Evolutionary conservation across 2,329 filamentous ascomycete species (phyloP).

Genomic region (Clonostachys rhizophaga): DNA sequence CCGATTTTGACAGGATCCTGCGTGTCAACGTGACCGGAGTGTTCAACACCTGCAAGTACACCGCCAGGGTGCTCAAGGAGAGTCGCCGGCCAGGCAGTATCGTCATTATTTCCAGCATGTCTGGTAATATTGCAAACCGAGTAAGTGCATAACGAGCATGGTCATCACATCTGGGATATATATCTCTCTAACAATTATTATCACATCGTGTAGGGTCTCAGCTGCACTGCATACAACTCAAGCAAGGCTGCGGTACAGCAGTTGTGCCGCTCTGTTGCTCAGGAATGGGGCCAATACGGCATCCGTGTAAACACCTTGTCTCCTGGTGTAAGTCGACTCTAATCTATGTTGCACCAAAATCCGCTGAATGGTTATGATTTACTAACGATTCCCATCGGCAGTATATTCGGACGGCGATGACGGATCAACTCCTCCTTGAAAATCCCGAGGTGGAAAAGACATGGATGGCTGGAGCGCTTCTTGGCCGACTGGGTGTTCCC

Average conservation of each 20-base stretch:
- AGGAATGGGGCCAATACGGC: conserved; percentile 57
- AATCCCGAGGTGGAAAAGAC: conserved; percentile 44
- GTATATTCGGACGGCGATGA: conserved; percentile 44
- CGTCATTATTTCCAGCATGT: conserved; percentile 45
- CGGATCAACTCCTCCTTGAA: conserved; percentile 32
- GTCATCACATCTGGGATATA: not conserved
- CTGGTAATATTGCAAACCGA: conserved; percentile 41
- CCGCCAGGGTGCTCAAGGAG: conserved; percentile 51
- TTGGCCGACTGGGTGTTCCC: conserved; percentile 46
- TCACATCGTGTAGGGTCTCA: conserved; percentile 42
- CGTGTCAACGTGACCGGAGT: conserved; percentile 67
- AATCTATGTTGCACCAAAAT: too few species aligned
- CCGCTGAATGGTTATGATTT: too few species aligned
- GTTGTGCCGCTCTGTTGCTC: conserved; percentile 52
- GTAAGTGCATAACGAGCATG: conserved; percentile 22
- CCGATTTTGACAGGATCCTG: conserved; percentile 65
- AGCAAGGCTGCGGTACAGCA: conserved; percentile 59
- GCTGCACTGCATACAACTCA: conserved; percentile 59
- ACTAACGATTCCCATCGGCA: conserved; percentile 3
- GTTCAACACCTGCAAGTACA: conserved; percentile 65
- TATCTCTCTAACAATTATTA: not conserved
- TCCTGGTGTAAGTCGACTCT: conserved; percentile 38
- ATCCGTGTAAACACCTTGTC: conserved; percentile 65
- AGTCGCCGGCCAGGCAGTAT: conserved; percentile 37
- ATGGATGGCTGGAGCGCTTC: conserved; percentile 48